Evolutionary conservation across 306 rosid species (phyloP), one percentile per base, ranked within the genome.

Genomic region (Canavalia gladiata): DNA sequence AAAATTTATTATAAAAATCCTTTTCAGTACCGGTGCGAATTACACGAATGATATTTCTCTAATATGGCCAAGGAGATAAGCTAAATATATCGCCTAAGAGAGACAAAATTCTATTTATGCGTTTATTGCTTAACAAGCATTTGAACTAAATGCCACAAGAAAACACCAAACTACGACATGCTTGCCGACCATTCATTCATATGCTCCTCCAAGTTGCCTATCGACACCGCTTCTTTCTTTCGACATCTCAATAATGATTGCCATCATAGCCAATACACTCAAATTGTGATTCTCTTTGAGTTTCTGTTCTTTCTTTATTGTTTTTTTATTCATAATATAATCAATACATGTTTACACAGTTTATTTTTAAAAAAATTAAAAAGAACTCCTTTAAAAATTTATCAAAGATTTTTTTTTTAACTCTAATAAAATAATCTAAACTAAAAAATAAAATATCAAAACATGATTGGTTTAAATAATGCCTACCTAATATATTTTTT

Each of bases 161-260:
- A 47, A 67, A 58, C 77, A 58, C 77, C 70, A 59, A 6, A 47
- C 52, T 9, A 4, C 4, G 1, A 47, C 50, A 50, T 71, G 18
- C 62, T 59, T 39, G 78, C 78, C 78, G 55, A 47, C 72, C 55
- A 18, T 35, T 47, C 60, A 9, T 49, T 47, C 60, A 9, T 49
- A 34, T 63, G 72, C 29, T 46, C 45, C 34, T 76, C 56, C 35
- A 37, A 79, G 46, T 57, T 47, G 41, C 42, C 28, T 37, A 34
- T 79, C 76, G 45, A 31, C 25, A 66, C 56, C 45, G n/a, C 4
- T n/a, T 6, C 30, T 68, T 79, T 68, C 8, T 78, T 42, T 54
- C 12, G 8, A 39, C 18, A 1, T 41, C 52, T 78, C 12, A 34
- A 29, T 52, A 30, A 31, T 56, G 30, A 68, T 68, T 56, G 2